These are phyloP conservation scores for Pyropia yezoensis DNA, from an alignment of 23 red algal species.

Conservation along the genomic window DNA sequence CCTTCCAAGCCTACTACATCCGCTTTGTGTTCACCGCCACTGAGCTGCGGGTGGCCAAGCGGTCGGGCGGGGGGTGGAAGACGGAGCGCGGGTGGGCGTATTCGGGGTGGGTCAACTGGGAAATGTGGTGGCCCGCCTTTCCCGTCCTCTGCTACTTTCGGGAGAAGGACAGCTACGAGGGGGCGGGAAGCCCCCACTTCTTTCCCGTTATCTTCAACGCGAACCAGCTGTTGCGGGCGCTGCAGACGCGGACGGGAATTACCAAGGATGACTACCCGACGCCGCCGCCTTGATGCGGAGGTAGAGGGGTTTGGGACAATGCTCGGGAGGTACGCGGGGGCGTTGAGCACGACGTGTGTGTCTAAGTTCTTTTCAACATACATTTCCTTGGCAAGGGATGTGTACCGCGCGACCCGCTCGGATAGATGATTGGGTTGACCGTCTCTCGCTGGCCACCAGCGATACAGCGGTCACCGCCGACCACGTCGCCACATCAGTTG, in stretches of 20 bases:
- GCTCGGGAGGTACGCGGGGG: too few species aligned
- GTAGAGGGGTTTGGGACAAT: too few species aligned
- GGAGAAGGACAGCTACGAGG: constrained; percentile 74
- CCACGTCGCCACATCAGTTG: too few species aligned
- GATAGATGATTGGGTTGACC: too few species aligned
- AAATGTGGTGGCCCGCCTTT: constrained; percentile 35
- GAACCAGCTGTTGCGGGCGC: constrained; percentile 15
- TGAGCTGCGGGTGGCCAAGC: constrained; percentile 30
- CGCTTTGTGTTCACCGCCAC: constrained; percentile 57
- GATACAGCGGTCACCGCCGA: too few species aligned
- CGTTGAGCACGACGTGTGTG: too few species aligned
- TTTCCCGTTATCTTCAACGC: constrained; percentile 61
- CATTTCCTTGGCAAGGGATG: too few species aligned
- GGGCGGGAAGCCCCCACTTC: constrained; percentile 72
- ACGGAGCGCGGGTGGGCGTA: constrained; percentile 61
- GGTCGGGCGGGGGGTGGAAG: constrained; percentile 9
- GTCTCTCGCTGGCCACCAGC: too few species aligned
- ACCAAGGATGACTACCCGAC: not conserved
- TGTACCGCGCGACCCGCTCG: too few species aligned
- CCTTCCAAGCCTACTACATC: constrained; percentile 30
- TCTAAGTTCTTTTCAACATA: too few species aligned
- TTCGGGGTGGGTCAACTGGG: constrained; percentile 52
- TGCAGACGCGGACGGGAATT: constrained; percentile 26
- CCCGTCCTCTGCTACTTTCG: constrained; percentile 69
- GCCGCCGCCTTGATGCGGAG: too few species aligned